phyloP scores from a whole-genome alignment of 768 basidiomycete genomes.

The Amylocystis lapponica region DNA sequence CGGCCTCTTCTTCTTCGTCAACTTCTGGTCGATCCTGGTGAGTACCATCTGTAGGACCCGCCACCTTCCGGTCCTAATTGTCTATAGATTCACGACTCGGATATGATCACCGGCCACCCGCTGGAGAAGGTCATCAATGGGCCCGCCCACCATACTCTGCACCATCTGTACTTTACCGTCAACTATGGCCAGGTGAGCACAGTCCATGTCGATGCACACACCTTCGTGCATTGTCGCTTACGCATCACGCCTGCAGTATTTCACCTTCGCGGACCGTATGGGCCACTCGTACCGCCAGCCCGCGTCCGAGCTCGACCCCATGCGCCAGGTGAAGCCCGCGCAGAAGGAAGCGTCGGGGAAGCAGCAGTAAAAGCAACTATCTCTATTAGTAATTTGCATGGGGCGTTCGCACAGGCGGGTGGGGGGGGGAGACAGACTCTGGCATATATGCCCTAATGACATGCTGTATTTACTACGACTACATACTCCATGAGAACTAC shows the following conservation, averaged over 20 bases:
- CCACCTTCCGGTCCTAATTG: not conserved
- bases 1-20: slow-evolving; percentile 83
- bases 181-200: slow-evolving; percentile 88
- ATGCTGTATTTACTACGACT: no score
- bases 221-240: slow-evolving; percentile 7
- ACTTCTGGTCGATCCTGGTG: slow-evolving; percentile 91
- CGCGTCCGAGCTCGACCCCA: slow-evolving; percentile 73
- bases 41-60: slow-evolving; percentile 20
- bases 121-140: slow-evolving; percentile 92
- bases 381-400: no score
- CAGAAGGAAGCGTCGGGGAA: slow-evolving; percentile 19
- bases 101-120: slow-evolving; percentile 92
- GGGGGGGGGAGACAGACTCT: not conserved
- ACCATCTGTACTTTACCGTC: slow-evolving; percentile 94
- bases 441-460: no score
- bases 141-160: slow-evolving; percentile 96
- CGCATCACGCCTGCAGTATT: slow-evolving; percentile 59
- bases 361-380: slow-evolving; percentile 15
- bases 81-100: slow-evolving; percentile 93
- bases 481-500: no score
- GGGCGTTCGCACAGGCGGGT: not conserved
- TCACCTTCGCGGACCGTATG: slow-evolving; percentile 87
- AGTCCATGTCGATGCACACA: no score
- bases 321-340: slow-evolving; percentile 55
- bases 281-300: slow-evolving; percentile 90